Evolutionary conservation across 768 basidiomycete species (phyloP), one percentile per base, ranked within the genome.

Genomic region (Lactarius vividus): DNA sequence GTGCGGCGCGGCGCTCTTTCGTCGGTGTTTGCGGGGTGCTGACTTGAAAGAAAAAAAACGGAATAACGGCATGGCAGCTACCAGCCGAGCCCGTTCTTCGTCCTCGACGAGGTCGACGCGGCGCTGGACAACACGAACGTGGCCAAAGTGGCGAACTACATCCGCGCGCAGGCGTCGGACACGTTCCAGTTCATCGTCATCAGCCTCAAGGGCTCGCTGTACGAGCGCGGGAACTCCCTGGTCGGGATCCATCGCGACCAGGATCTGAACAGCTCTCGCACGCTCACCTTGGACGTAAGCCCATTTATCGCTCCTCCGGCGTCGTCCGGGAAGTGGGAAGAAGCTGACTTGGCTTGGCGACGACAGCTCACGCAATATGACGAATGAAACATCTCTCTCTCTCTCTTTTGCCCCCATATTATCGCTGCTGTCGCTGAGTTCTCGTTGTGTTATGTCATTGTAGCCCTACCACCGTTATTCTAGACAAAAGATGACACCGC

Each of bases 41-140:
- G 26, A 52, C 23, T 16, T 7, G 40, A 37, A 18, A 40, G n/a
- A n/a, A n/a, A n/a, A n/a, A n/a, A n/a, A n/a, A n/a, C n/a, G n/a
- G n/a, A n/a, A n/a, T n/a, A n/a, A 18, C 6, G 40, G 4, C 40
- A 40, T 16, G 16, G 1, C 6, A 96, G 96, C 71, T 98, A 93
- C 75, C 95, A 96, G 74, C 96, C 96, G 0, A 92, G 96, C 3
- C 96, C 96, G 0, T 98, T 98, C 81, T 98, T 98, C 75, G 96
- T 98, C 16, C 82, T 98, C n/a, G 96, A 98, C 73, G 96, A 98
- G 77, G 94, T 97, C 29, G 96, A 98, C 70, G 97, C 97, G 13
- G 96, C 97, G 0, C 82, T 98, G 46, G 96, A 98, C 78, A 96
- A 98, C 75, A 97, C 95, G n/a, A 98, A 99, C 70, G 96, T 98